Evolutionary conservation across 106 monocot genomes (phyloP).

Genomic region (Triglochin maritima): DNA sequence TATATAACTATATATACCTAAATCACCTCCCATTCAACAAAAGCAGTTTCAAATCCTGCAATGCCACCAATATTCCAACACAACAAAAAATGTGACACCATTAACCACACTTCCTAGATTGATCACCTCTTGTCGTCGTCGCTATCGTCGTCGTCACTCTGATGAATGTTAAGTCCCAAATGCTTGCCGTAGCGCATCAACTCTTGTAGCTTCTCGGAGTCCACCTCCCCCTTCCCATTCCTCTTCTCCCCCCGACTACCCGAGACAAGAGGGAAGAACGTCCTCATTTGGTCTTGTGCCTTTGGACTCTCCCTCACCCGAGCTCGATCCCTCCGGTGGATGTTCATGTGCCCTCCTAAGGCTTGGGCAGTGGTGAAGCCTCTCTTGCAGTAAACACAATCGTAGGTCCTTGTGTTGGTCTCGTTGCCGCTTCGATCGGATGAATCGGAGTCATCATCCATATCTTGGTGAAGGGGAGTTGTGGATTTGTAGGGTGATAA

Average conservation of each 20-base stretch:
- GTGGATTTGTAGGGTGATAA: too few species aligned
- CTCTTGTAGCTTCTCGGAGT: conserved; percentile 11
- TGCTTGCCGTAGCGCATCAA: conserved; percentile 10
- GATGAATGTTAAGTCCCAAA: not conserved
- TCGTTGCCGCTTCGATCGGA: too few species aligned
- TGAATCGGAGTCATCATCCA: too few species aligned
- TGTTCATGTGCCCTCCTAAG: conserved; percentile 27
- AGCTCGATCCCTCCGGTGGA: conserved; percentile 17
- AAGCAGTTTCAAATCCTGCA: not conserved
- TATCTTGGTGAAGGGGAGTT: too few species aligned
- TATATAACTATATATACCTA: not conserved
- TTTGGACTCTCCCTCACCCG: not conserved
- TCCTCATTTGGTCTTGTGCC: not conserved
- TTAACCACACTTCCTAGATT: not conserved
- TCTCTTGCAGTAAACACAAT: conserved; percentile 19
- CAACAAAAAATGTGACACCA: not conserved
- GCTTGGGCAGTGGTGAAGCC: conserved; percentile 22
- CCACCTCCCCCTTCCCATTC: not conserved
- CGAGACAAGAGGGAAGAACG: conserved; percentile 3
- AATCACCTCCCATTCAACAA: not conserved
- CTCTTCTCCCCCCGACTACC: not conserved
- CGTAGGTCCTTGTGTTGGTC: conserved; percentile 1
- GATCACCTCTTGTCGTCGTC: not conserved
- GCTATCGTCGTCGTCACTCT: not conserved
- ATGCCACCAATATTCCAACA: not conserved